Conservation (phyloP, 148 eudicot species). For the Nepenthes mirabilis region DNA sequence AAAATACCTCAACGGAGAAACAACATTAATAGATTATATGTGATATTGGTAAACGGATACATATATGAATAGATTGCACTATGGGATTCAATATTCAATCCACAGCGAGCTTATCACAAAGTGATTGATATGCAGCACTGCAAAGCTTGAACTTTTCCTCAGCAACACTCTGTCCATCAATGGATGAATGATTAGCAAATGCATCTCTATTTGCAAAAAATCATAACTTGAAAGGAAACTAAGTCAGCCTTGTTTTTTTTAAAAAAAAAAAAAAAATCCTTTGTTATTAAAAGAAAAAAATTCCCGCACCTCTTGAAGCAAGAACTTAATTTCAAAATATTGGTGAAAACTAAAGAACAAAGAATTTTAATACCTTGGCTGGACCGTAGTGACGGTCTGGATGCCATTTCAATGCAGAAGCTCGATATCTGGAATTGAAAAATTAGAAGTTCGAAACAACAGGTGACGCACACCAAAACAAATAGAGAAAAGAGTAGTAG, state of each 20-base stretch:
- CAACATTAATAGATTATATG: too few species aligned
- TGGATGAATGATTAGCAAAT: not conserved
- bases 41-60: too few species aligned
- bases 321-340: too few species aligned
- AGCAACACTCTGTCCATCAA: constrained; percentile 42
- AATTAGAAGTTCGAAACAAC: not conserved
- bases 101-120: constrained; percentile 52
- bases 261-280: too few species aligned
- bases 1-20: too few species aligned
- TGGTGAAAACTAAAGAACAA: not conserved
- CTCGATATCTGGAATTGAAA: constrained; percentile 44
- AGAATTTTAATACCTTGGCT: constrained; percentile 47
- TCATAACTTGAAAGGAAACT: too few species aligned
- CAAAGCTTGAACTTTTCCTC: constrained; percentile 95
- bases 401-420: constrained; percentile 92
- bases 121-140: constrained; percentile 81
- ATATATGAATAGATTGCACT: too few species aligned
- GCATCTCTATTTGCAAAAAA: too few species aligned
- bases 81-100: not conserved
- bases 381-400: constrained; percentile 91
- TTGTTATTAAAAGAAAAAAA: too few species aligned
- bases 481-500: not conserved
- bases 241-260: too few species aligned
- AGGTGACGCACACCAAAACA: not conserved
- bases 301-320: too few species aligned